Evolutionary conservation across 805 yeast genomes (phyloP), one percentile per base, ranked within the genome.

Genomic region (Cyberlindnera euphorbiae): DNA sequence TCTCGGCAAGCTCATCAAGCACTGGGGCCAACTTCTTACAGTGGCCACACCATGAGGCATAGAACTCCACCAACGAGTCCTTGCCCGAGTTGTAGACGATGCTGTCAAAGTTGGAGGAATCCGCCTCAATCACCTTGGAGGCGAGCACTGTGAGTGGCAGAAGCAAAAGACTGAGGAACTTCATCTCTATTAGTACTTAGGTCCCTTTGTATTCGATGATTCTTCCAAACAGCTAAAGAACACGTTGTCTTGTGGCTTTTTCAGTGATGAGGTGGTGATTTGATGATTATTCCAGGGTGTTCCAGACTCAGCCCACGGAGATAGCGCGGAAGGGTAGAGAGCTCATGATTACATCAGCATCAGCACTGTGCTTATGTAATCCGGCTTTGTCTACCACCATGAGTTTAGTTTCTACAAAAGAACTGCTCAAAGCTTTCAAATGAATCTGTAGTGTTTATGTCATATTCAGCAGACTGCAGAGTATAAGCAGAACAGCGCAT

Each of bases 11-110:
- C 56, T 88, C 89, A 53, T 84, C 94, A 69, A 80, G 87, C 39
- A 69, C 71, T 52, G 96, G 96, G 30, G 88, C 90, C 57, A 89
- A 71, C 58, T 73, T 85, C 71, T 86, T 86, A 71, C 96, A 87
- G 71, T 88, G 96, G 32, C 95, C 88, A 69, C 96, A 88, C 96
- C 96, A 89, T 58, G 95, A 88, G 33, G 97, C 97, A 58, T 85
- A 90, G 66, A 88, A 90, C 67, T 86, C 83, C 45, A 86, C 85
- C 44, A 87, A 69, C 8, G 89, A 73, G 50, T 79, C 82, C 67
- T 82, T 82, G 23, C 73, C 78, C 6, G 82, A 71, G 30, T 76
- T 71, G 36, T 71, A 60, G 13, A 77, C 82, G 28, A 75, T 57
- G 13, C 69, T 72, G 35, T 75, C 73, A 52, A 79, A 79, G 43